Percentiles rank a stretch among this genome's conserved stretches.
These are phyloP conservation scores for Albifimbria verrucaria DNA, from an alignment of 2,329 filamentous ascomycete genomes.

Conservation along the genomic window DNA sequence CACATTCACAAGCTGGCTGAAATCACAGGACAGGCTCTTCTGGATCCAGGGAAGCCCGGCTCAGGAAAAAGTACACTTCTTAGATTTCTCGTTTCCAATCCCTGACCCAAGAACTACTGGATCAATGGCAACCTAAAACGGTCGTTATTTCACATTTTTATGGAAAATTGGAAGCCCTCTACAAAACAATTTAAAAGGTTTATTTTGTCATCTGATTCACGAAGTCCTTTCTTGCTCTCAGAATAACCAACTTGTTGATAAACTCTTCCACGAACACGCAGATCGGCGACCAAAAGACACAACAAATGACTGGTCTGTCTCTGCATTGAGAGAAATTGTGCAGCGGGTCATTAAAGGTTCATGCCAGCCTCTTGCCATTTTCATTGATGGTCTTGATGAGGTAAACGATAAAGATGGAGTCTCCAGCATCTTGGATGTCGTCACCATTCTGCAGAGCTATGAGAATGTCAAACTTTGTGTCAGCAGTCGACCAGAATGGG, in stretches of 20 bases:
- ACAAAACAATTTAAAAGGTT: background rate
- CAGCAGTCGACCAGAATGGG: background rate
- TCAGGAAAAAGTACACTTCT: constrained; percentile 13
- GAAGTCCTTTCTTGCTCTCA: no score
- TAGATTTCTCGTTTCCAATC: constrained; percentile 3
- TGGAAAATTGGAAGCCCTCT: constrained; percentile 8
- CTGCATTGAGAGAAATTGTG: background rate
- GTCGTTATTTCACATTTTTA: constrained; percentile 4
- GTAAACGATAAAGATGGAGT: background rate
- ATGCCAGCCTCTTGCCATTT: background rate
- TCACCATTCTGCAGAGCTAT: background rate
- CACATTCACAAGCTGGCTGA: constrained; percentile 1
- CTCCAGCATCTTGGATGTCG: background rate
- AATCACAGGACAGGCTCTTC: background rate
- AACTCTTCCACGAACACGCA: background rate
- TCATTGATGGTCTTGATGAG: background rate
- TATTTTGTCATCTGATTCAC: background rate
- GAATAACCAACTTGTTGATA: no score
- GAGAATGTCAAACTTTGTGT: background rate
- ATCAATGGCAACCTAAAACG: background rate
- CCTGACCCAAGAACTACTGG: background rate
- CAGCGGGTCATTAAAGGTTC: background rate
- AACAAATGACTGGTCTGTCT: background rate
- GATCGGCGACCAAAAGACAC: background rate
- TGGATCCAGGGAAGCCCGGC: constrained; percentile 12